These are phyloP conservation scores for Hemileia vastatrix DNA, from an alignment of 1,284 basidiomycete species.

Conservation along the genomic window DNA sequence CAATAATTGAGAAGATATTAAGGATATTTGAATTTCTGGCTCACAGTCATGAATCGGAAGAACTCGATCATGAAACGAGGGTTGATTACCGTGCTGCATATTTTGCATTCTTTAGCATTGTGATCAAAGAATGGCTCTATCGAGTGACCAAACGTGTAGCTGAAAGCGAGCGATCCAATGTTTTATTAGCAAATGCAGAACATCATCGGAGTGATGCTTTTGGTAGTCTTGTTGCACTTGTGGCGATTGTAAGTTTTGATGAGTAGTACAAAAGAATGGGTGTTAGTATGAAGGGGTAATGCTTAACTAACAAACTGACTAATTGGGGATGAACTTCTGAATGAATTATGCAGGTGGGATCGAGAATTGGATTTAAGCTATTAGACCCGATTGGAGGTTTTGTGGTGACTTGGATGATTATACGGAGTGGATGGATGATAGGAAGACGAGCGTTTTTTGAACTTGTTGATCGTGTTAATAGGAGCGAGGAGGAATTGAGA, in stretches of 20 bases:
- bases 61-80: constrained; percentile 25
- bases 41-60: not conserved
- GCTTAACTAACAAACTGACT: no score
- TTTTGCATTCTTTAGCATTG: constrained; percentile 74
- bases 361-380: constrained; percentile 5
- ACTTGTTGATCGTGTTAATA: constrained; percentile 4
- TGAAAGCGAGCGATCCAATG: constrained; percentile 75
- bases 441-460: constrained; percentile 9
- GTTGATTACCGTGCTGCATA: constrained; percentile 92
- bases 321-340: no score
- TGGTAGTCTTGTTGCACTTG: constrained; percentile 73
- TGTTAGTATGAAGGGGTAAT: no score
- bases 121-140: constrained; percentile 88
- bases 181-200: constrained; percentile 60
- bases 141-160: constrained; percentile 74
- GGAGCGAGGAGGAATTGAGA: no score
- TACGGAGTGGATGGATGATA: constrained; percentile 4
- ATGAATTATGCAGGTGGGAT: not conserved
- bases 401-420: constrained; percentile 9
- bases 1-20: constrained; percentile 54
- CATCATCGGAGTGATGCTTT: constrained; percentile 93
- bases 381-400: constrained; percentile 18
- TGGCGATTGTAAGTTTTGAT: constrained; percentile 59
- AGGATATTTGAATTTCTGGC: constrained; percentile 47
- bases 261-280: not conserved